These are phyloP conservation scores for rapeseed (Brassica napus) DNA, from an alignment of 345 rosid genomes.

Conservation along the genomic window Da-Ae NC_063445.1:50639501-50640000, in stretches of 20 bases:
- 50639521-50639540: neutral
- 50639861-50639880: slow-evolving; percentile 82
- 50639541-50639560: slow-evolving; percentile 5
- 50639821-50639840: slow-evolving; percentile 94
- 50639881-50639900: slow-evolving; percentile 19
- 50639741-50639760: slow-evolving; percentile 13
- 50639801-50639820: slow-evolving; percentile 72
- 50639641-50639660: slow-evolving; percentile 92
- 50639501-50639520: slow-evolving; percentile 57
- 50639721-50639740: slow-evolving; percentile 85
- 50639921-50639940: slow-evolving; percentile 77
- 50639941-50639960: slow-evolving; percentile 84
- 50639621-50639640: slow-evolving; percentile 84
- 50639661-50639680: slow-evolving; percentile 72
- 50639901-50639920: neutral
- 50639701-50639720: slow-evolving; percentile 96
- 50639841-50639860: slow-evolving; percentile 91
- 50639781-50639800: slow-evolving; percentile 24
- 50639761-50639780: slow-evolving; percentile 7
- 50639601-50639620: slow-evolving; percentile 76
- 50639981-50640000: slow-evolving; percentile 90
- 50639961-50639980: slow-evolving; percentile 83
- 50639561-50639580: neutral
- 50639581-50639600: slow-evolving; percentile 45
- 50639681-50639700: slow-evolving; percentile 86